Evolutionary conservation across 1,284 basidiomycete species (phyloP), one percentile per base, ranked within the genome.

Genomic region (Heterobasidion irregulare): DNA sequence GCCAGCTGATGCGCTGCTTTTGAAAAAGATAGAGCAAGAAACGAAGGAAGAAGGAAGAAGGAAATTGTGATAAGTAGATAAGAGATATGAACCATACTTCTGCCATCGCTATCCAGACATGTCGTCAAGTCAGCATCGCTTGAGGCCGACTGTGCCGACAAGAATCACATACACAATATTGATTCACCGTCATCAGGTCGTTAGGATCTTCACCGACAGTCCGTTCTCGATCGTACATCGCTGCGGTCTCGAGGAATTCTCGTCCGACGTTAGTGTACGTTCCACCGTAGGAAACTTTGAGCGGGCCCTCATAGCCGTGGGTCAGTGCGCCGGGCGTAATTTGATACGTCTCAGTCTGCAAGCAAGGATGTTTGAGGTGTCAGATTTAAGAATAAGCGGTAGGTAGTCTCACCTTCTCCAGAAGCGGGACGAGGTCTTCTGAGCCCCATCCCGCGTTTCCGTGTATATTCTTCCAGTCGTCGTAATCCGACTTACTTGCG

Each of bases 391-490:
- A 47, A 2, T 44, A 18, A 18, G 36, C 10, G 26, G 26, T 26
- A 26, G 6, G 26, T 26, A 58, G 12, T 10, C 26, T 15, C 41
- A 78, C 80, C 70, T 82, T 79, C 57, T 71, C 75, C 18, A 82
- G 58, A 1, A 82, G 64, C 0, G 82, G 79, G 18, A 82, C 70
- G 8, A 82, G 61, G 47, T 75, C 65, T 43, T 70, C 69, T 0
- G 77, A 77, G 15, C 77, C 71, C 82, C 81, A 83, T 1, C 81
- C 81, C 32, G 68, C 64, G 58, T 83, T 82, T 0, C 71, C 70
- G 41, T 77, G 65, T 1, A 69, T 57, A 0, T 53, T 68, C 57
- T 75, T 73, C 80, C 79, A 81, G 54, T 76, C 78, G 53, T 82
- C 77, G 55, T 75, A 82, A 61, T 83, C 81, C 2, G 80, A 80